phyloP scores from a whole-genome alignment of 2,329 filamentous ascomycete species.

The Nectriaceae sp. region DNA sequence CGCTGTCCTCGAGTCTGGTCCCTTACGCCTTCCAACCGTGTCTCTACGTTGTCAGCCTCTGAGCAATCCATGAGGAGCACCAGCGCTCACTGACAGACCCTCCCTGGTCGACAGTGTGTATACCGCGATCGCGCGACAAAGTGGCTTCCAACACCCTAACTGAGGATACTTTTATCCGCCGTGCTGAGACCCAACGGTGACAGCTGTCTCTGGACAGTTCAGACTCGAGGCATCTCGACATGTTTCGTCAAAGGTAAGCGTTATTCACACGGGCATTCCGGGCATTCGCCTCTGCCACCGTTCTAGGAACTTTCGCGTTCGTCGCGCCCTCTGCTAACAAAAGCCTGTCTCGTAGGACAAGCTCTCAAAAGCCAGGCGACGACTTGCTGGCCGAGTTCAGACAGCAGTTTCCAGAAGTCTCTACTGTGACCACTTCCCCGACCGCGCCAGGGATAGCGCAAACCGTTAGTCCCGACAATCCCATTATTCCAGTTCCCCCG shows the following conservation, averaged over 20 bases:
- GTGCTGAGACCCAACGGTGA: constrained; percentile 4
- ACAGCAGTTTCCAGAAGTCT: constrained; percentile 76
- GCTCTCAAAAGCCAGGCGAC: constrained; percentile 82
- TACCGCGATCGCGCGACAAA: no score
- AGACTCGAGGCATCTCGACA: constrained; percentile 24
- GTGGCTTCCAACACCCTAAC: no score
- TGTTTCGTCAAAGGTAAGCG: constrained; percentile 33
- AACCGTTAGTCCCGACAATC: constrained; percentile 32
- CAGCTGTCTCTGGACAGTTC: constrained; percentile 20
- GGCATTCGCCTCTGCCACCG: not conserved
- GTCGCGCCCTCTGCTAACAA: not conserved
- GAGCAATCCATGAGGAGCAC: constrained; percentile 1
- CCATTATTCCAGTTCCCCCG: constrained; percentile 20
- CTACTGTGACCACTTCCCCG: constrained; percentile 51
- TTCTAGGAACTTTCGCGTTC: not conserved
- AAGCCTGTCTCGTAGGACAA: constrained; percentile 54
- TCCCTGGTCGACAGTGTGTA: not conserved
- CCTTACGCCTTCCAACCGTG: not conserved
- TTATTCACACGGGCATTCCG: not conserved
- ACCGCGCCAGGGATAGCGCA: constrained; percentile 42
- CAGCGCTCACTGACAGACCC: constrained; percentile 13
- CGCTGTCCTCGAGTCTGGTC: not conserved
- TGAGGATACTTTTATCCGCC: no score
- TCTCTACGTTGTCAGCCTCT: no score
- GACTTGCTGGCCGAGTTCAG: constrained; percentile 84